Base-by-base conservation (phyloP, 2,329 filamentous ascomycete species). In the Dichotomopilus funicola region DNA sequence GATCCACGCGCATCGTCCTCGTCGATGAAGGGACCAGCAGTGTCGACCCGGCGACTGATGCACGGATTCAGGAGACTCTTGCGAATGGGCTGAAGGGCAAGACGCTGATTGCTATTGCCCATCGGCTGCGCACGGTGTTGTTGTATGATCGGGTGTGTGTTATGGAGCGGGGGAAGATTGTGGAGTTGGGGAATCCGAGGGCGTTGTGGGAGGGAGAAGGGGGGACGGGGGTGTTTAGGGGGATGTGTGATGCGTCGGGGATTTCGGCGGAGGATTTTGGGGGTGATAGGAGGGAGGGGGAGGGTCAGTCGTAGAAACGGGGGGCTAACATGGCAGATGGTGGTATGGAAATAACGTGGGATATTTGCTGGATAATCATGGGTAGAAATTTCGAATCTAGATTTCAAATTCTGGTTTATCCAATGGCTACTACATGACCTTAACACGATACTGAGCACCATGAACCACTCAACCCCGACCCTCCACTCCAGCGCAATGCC, bases 31-130 rank as follows among this genome's bases (percentile, higher is more conserved):
- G 94, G 1, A 99, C 94, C 0, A 90, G 86, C 1, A 88, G 83
- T 0, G 91, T 97, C 7, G 92, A 97, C 70, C 94, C 96, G 77
- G 92, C 96, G 68, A 97, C 92, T 2, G 94, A 99, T 68, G 87
- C 89, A 71, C 95, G 94, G 79, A 96, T 97, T 68, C 92, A 97
- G 71, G 76, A 78, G 53, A 95, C 91, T 3, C 96, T 97, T 71
- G 86, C 89, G 0, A 79, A 81, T 1, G 91, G 86, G 0, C 96
- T 97, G 76, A 79, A 81, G 53, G 91, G 91, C 57, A 89, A 88
- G 76, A 96, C 92, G 2, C 73, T 97, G 47, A 75, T 97, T 19
- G 96, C 91, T 71, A 96, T 97, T 68, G 92, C 92, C 6, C 92
- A 97, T 72, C 81, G 92, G 5, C 76, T 97, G 65, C 87, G 89